Percentiles rank a stretch among this genome's conserved stretches.
Evolutionary conservation across 257 asterid species (phyloP).

Genomic region (Fraxinus quadrangulata): DNA sequence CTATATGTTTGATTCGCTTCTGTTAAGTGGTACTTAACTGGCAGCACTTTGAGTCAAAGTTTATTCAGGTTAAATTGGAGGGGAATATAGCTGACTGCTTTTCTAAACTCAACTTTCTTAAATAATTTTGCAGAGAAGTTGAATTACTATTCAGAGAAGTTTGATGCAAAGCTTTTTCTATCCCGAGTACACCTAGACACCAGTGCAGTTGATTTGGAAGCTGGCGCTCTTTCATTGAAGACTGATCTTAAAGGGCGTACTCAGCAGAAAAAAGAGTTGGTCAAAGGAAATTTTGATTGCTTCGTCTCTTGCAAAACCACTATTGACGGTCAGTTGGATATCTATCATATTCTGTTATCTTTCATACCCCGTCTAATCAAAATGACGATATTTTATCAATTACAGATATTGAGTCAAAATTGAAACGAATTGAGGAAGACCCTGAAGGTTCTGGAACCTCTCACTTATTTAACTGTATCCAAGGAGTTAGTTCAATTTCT

Average conservation of each 20-base stretch:
- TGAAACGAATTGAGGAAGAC: conserved; percentile 95
- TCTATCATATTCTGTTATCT: conserved; percentile 1
- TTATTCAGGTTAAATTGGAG: conserved; percentile 20
- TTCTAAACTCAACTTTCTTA: conserved; percentile 25
- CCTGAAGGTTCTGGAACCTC: conserved; percentile 97
- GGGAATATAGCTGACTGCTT: conserved; percentile 18
- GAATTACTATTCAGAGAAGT: conserved; percentile 85
- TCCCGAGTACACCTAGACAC: conserved; percentile 93
- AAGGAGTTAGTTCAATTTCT: conserved; percentile 80
- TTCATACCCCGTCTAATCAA: conserved; percentile 1
- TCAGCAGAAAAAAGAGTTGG: conserved; percentile 95
- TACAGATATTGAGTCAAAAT: conserved; percentile 89
- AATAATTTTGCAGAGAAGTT: conserved; percentile 67
- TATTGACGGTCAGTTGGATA: conserved; percentile 78
- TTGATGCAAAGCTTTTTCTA: conserved; percentile 79
- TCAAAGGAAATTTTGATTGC: conserved; percentile 97
- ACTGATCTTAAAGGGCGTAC: conserved; percentile 90
- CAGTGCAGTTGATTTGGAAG: conserved; percentile 80
- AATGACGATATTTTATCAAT: conserved; percentile 22
- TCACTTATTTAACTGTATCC: conserved; percentile 74
- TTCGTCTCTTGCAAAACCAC: conserved; percentile 99
- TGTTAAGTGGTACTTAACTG: conserved; percentile 19
- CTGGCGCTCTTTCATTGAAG: conserved; percentile 84
- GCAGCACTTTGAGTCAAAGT: conserved; percentile 20
- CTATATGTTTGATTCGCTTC: conserved; percentile 22